These are phyloP conservation scores for Termitomyces sp. DNA, from an alignment of 768 basidiomycete genomes.

Conservation along the genomic window DNA sequence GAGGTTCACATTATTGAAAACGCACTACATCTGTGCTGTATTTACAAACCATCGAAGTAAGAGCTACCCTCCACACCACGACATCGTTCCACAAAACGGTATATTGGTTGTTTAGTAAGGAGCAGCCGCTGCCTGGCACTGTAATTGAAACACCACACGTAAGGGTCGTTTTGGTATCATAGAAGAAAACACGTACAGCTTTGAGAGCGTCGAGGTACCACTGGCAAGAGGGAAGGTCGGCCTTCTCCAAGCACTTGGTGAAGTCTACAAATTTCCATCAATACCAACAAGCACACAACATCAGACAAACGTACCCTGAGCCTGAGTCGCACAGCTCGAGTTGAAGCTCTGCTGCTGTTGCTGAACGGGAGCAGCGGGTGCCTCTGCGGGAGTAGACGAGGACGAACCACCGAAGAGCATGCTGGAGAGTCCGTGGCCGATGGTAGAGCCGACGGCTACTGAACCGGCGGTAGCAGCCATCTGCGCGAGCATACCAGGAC, in stretches of 20 bases:
- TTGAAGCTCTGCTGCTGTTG: constrained; percentile 36
- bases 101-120: constrained; percentile 36
- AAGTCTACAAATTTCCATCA: constrained; percentile 51
- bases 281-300: neutral
- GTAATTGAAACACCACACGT: constrained; percentile 11
- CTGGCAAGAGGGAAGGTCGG: constrained; percentile 72
- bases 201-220: constrained; percentile 90
- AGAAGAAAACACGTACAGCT: constrained; percentile 51
- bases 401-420: constrained; percentile 83
- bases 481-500: constrained; percentile 74
- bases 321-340: constrained; percentile 71
- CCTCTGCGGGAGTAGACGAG: constrained; percentile 40
- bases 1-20: constrained; percentile 8
- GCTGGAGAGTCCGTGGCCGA: constrained; percentile 86
- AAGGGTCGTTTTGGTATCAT: neutral
- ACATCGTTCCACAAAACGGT: neutral
- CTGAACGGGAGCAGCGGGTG: constrained; percentile 48
- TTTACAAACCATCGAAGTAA: neutral
- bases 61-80: neutral
- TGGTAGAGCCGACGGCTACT: constrained; percentile 82
- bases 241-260: constrained; percentile 80
- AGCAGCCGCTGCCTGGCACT: constrained; percentile 78
- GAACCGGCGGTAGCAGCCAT: constrained; percentile 92
- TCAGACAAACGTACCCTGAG: constrained; percentile 54
- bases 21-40: constrained; percentile 12